These are phyloP conservation scores for Fusarium albosuccineum DNA, from an alignment of 2,329 filamentous ascomycete genomes.

Conservation along the genomic window DNA sequence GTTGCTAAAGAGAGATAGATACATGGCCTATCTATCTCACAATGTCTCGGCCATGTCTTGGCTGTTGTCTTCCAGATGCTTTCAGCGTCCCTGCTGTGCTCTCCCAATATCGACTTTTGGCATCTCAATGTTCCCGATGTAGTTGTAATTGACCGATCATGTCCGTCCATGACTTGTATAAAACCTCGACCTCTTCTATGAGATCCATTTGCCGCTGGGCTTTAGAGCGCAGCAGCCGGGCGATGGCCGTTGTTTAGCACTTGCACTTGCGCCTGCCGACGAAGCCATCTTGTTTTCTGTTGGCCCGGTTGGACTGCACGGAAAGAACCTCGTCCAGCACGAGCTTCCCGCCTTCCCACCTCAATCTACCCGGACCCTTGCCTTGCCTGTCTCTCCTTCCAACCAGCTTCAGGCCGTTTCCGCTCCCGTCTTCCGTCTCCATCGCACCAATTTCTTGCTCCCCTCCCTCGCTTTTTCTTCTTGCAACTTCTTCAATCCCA, in stretches of 20 bases:
- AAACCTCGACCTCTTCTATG: not conserved
- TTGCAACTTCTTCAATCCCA: slow-evolving; percentile 14
- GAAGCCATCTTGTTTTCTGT: slow-evolving; percentile 29
- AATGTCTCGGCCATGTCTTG: slow-evolving; percentile 5
- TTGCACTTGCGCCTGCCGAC: slow-evolving; percentile 21
- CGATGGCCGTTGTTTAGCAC: slow-evolving; percentile 3
- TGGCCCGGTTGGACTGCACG: slow-evolving; percentile 26
- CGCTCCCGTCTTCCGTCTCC: slow-evolving; percentile 23
- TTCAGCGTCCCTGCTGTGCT: not conserved
- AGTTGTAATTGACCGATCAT: not conserved
- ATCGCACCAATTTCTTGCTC: slow-evolving; percentile 5
- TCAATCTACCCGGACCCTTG: slow-evolving; percentile 31
- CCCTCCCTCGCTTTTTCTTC: slow-evolving; percentile 15
- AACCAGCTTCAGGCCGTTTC: slow-evolving; percentile 4
- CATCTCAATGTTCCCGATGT: not conserved
- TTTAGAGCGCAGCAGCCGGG: slow-evolving; percentile 9
- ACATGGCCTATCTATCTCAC: not conserved
- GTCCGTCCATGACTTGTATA: not conserved
- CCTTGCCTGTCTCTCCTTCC: slow-evolving; percentile 11
- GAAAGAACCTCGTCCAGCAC: not conserved
- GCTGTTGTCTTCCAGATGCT: not conserved
- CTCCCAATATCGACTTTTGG: slow-evolving; percentile 1
- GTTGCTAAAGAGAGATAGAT: not conserved
- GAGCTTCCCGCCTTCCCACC: slow-evolving; percentile 21
- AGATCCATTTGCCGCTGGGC: not conserved